A percentile compares a stretch with the other conserved stretches of the same genome.
These are phyloP conservation scores for Apiotrichum gamsii DNA, from an alignment of 1,284 basidiomycete genomes.

Conservation along the genomic window DNA sequence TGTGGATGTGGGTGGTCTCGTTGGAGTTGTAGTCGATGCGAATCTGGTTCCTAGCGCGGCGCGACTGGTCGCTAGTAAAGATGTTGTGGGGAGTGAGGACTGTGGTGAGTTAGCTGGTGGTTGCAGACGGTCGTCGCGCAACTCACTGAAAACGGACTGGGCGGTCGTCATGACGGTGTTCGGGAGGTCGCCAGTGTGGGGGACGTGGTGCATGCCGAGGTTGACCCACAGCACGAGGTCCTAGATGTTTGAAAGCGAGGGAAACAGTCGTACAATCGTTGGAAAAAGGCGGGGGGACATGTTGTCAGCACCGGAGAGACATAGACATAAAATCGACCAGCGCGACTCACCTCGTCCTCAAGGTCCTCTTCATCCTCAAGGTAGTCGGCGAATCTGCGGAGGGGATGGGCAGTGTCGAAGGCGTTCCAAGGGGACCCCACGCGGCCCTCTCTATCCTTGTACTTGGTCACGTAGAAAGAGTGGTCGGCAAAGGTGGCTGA, in stretches of 20 bases:
- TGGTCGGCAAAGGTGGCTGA: constrained; percentile 29
- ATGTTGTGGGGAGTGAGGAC: constrained; percentile 37
- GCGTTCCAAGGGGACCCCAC: constrained; percentile 17
- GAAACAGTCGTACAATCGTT: too few species aligned
- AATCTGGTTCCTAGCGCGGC: constrained; percentile 26
- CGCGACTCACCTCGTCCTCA: too few species aligned
- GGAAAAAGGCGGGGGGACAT: too few species aligned
- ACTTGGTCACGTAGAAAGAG: constrained; percentile 2
- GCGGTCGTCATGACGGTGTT: constrained; percentile 36
- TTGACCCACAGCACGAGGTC: constrained; percentile 37
- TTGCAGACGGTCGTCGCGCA: too few species aligned
- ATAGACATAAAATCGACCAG: too few species aligned
- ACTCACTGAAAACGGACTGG: too few species aligned
- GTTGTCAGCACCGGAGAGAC: too few species aligned
- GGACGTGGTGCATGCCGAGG: constrained; percentile 14
- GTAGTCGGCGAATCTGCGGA: constrained; percentile 27
- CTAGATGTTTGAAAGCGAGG: too few species aligned
- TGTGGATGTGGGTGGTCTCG: constrained; percentile 20
- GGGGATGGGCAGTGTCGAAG: constrained; percentile 23
- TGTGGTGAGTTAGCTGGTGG: too few species aligned
- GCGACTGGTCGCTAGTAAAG: constrained; percentile 7
- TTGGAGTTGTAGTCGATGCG: constrained; percentile 29
- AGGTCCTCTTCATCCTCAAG: constrained; percentile 40
- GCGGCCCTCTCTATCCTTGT: constrained; percentile 27
- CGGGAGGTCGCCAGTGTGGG: constrained; percentile 22